phyloP scores from a whole-genome alignment of 2,329 filamentous ascomycete species.

The Orbilia quercus region DNA sequence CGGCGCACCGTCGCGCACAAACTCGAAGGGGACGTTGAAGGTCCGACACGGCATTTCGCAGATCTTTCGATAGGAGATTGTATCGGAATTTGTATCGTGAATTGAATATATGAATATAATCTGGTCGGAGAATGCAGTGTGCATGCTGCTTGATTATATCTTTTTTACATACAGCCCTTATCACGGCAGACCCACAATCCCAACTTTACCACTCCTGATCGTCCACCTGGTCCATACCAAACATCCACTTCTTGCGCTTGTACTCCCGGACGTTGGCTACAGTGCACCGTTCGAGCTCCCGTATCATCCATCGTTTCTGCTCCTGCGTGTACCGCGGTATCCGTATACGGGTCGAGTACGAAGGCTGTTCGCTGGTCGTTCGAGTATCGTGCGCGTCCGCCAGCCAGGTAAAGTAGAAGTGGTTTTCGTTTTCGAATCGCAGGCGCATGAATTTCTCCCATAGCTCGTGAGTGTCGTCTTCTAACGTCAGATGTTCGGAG shows the following conservation, averaged over 20 bases:
- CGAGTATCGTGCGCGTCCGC: background rate
- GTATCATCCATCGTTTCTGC: background rate
- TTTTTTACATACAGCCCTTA: no score
- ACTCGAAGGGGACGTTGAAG: background rate
- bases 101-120: no score
- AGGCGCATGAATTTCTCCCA: constrained; percentile 3
- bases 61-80: no score
- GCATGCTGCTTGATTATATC: no score
- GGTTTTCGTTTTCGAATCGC: constrained; percentile 19
- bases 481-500: constrained; percentile 3
- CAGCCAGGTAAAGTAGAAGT: background rate
- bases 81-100: no score
- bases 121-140: no score
- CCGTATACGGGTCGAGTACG: background rate
- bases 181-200: no score
- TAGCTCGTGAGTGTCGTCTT: background rate
- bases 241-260: constrained; percentile 4
- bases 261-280: background rate
- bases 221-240: background rate
- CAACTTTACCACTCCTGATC: background rate
- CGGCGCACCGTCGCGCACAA: background rate
- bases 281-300: background rate
- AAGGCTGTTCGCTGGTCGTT: background rate
- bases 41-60: constrained; percentile 9
- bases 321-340: background rate